Conservation (phyloP, 2,329 filamentous ascomycete genomes). For the Sarocladium brachiariae region DNA sequence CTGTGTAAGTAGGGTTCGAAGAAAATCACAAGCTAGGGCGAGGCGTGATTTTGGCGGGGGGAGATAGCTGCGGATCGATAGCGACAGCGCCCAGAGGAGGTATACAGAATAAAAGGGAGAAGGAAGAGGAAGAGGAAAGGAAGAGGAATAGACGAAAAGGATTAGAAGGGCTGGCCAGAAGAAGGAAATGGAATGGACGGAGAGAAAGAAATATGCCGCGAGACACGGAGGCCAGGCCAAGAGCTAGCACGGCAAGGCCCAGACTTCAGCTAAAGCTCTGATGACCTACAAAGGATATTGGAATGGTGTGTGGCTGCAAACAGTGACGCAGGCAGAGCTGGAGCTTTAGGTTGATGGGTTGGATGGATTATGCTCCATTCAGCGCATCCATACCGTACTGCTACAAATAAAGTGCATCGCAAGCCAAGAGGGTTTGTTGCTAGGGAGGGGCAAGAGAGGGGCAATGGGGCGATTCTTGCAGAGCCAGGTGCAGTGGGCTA, state of each 20-base stretch:
- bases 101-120: background rate
- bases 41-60: background rate
- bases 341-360: background rate
- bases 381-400: no score
- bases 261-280: background rate
- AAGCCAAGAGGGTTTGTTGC: background rate
- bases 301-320: constrained; percentile 9
- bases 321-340: constrained; percentile 8
- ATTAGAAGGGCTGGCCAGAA: background rate
- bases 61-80: background rate
- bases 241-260: background rate
- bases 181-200: background rate
- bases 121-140: background rate
- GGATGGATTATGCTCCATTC: background rate
- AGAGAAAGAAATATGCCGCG: constrained; percentile 1
- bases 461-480: constrained; percentile 3
- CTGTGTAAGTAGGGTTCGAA: background rate
- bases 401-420: no score
- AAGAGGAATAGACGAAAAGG: background rate
- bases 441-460: background rate
- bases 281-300: background rate
- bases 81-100: background rate
- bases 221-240: background rate
- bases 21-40: background rate
- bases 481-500: background rate